phyloP scores from a whole-genome alignment of 176 grass and related monocot genomes.

The Otatea glauca region DNA sequence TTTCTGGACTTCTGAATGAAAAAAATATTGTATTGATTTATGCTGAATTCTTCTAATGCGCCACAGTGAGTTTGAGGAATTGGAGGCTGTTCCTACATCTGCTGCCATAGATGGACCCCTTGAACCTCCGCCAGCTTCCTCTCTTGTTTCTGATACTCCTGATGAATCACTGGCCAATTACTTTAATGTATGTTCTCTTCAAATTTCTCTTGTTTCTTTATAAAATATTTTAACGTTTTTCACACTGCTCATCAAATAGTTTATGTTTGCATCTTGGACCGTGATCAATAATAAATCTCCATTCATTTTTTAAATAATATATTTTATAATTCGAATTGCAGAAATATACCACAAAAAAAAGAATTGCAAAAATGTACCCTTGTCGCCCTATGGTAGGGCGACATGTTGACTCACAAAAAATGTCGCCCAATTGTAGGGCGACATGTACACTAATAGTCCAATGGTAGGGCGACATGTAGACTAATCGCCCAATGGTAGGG shows the following conservation, averaged over 20 bases:
- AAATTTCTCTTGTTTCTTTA: slow-evolving; percentile 4
- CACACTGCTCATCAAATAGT: not conserved
- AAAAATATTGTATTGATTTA: not conserved
- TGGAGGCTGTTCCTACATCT: slow-evolving; percentile 77
- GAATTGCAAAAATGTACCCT: too few relatives aligned
- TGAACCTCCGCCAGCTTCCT: slow-evolving; percentile 54
- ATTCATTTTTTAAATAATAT: too few relatives aligned
- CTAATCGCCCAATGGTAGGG: too few relatives aligned
- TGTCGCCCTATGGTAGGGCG: too few relatives aligned
- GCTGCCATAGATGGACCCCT: slow-evolving; percentile 75
- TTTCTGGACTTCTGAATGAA: not conserved
- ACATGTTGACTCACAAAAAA: too few relatives aligned
- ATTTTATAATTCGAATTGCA: too few relatives aligned
- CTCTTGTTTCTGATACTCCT: slow-evolving; percentile 50
- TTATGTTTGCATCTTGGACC: not conserved
- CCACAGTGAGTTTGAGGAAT: slow-evolving; percentile 80
- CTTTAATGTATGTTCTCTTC: slow-evolving; percentile 55
- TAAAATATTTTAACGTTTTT: not conserved
- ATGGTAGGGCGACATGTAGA: too few relatives aligned
- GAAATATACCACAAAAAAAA: too few relatives aligned
- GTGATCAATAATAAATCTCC: too few relatives aligned
- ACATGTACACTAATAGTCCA: too few relatives aligned
- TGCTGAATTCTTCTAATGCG: slow-evolving; percentile 6
- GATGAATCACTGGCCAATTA: slow-evolving; percentile 68
- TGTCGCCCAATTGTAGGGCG: too few relatives aligned